Base-by-base conservation (phyloP, 1,284 basidiomycete genomes). In the Taiwanofungus camphoratus region DNA sequence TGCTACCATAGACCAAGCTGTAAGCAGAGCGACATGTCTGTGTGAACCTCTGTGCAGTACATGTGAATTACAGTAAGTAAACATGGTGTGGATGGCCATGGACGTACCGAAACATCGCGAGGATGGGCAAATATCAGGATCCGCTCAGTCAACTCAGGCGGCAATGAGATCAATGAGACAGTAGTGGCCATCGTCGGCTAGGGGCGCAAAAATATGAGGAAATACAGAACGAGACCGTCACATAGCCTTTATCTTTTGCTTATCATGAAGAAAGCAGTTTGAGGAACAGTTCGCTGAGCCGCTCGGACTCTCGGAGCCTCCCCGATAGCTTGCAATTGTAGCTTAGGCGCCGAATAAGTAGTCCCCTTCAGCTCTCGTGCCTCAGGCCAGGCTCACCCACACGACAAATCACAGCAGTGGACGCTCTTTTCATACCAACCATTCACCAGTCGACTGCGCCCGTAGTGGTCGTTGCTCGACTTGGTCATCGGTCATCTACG, bases 71-170 rank as follows among this genome's bases (percentile, higher is more conserved):
- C 24, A 5, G 27, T 8, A 8, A 8, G 7, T 13, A 12, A 11
- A 9, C 4, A 12, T 9, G 8, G 16, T 13, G 15, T 31, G 8
- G 4, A 27, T 5, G 26, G 20, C 7, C 15, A 9, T 1, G 4
- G 19, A 21, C 46, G 11, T 43, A 69, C 61, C 20, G 74, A 66
- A 39, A 82, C 70, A 44, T 79, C 77, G 50, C 62, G 62, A 32
- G 76, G 74, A 51, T 72, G 68, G 50, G 73, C 77, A 49, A 71
- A 69, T 12, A 65, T 61, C 21, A 85, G 69, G 24, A 75, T 68
- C 35, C 74, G 69, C 52, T 84, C 76, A 18, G 69, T 54, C 31
- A 85, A 57, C 55, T 86, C 82, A 8, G 68, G 49, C 1, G 82
- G 82, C 22, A 81, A 56, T 8, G 56, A 49, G 37, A 47, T 46